phyloP scores from a whole-genome alignment of 2,329 filamentous ascomycete species.

The Trichoderma guizhouense region DNA sequence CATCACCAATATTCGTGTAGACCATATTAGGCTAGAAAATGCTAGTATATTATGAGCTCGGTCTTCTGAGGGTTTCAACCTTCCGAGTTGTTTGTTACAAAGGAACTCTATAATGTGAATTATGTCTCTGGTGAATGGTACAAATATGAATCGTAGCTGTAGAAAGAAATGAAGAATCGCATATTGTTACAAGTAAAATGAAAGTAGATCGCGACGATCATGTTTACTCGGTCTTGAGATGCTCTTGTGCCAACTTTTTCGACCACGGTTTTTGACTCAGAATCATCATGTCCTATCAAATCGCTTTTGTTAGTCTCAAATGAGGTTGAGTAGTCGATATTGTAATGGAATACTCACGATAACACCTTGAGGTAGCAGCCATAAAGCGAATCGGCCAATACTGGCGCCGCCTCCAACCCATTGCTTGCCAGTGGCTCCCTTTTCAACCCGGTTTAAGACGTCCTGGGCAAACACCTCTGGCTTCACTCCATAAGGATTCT shows the following conservation, averaged over 20 bases:
- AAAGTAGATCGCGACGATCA: not conserved
- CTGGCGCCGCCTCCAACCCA: conserved; percentile 24
- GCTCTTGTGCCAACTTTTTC: not conserved
- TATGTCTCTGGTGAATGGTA: not conserved
- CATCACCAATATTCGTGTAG: not conserved
- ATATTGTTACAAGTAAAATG: not conserved
- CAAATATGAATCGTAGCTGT: not conserved
- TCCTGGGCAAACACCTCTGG: conserved; percentile 19
- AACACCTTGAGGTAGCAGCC: conserved; percentile 3
- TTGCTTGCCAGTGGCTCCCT: conserved; percentile 21
- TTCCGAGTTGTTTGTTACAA: too few species aligned
- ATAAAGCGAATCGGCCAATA: conserved; percentile 4
- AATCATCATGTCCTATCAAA: not conserved
- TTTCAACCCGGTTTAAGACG: conserved; percentile 23
- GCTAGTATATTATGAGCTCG: not conserved
- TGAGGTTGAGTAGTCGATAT: not conserved
- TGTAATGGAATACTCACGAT: not conserved
- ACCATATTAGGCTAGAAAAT: not conserved
- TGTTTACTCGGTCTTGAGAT: not conserved
- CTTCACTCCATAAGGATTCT: conserved; percentile 16
- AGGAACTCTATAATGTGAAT: not conserved
- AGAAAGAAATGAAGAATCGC: not conserved
- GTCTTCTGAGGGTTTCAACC: not conserved
- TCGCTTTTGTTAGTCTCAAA: not conserved
- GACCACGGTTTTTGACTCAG: not conserved